phyloP scores from a whole-genome alignment of 2,329 filamentous ascomycete genomes.

The Scopulariopsis brevicaulis region DNA sequence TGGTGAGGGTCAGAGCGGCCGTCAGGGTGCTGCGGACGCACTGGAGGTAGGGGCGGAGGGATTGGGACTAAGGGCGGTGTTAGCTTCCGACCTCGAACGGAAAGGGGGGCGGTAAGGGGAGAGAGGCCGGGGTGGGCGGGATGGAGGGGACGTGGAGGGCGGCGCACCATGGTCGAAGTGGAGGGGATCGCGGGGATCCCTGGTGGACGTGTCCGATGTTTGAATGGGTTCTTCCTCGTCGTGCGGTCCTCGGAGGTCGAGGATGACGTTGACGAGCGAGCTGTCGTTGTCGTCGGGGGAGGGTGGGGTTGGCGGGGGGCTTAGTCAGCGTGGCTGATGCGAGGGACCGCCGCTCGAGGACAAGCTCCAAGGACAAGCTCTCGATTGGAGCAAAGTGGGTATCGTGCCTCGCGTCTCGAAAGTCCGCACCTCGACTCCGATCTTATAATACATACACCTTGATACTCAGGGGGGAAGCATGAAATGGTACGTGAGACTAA shows the following conservation, averaged over 20 bases:
- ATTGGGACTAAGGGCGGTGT: constrained; percentile 62
- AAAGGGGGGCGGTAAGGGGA: not conserved
- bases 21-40: constrained; percentile 92
- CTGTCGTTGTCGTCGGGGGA: not conserved
- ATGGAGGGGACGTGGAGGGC: no score
- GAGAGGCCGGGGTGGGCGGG: not conserved
- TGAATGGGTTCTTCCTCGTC: not conserved
- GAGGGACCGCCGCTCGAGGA: no score
- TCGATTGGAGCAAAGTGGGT: no score
- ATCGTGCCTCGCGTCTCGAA: no score
- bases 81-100: not conserved
- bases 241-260: not conserved
- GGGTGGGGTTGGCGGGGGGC: constrained; percentile 1
- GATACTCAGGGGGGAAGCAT: no score
- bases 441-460: no score
- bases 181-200: not conserved
- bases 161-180: constrained; percentile 1
- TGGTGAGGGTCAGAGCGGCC: constrained; percentile 75
- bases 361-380: no score
- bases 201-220: not conserved
- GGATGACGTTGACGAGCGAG: not conserved
- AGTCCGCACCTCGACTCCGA: no score
- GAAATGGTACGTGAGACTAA: no score
- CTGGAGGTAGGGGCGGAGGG: constrained; percentile 89
- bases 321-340: not conserved